Conservation (phyloP, 345 rosid genomes). For the Combretum micranthum region DNA sequence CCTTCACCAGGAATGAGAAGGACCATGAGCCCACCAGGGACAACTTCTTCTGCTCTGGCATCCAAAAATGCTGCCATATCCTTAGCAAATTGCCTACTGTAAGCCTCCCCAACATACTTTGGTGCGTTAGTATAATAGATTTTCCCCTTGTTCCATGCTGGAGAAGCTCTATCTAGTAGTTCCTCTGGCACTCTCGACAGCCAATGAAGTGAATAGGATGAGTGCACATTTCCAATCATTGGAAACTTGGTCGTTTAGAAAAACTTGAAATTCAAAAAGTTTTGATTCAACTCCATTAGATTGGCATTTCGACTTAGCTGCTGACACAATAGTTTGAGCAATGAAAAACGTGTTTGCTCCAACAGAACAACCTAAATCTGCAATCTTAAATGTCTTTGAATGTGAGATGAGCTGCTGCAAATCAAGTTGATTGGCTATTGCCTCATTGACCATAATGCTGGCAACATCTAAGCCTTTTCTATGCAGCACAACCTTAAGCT, state of each 20-base stretch:
- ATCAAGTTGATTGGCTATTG: conserved; percentile 32
- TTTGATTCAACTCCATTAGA: not conserved
- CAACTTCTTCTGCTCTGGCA: conserved; percentile 34
- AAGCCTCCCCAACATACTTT: conserved; percentile 24
- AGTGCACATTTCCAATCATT: conserved; percentile 55
- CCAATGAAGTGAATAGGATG: no score
- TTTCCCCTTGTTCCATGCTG: conserved; percentile 34
- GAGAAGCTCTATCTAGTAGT: conserved; percentile 15
- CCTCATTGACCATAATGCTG: conserved; percentile 24
- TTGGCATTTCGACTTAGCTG: conserved; percentile 21
- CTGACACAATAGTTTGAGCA: conserved; percentile 37
- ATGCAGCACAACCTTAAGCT: conserved; percentile 14
- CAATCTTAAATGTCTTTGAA: conserved; percentile 20
- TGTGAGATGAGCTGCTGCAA: conserved; percentile 4
- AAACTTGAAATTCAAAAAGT: conserved; percentile 15
- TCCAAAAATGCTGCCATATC: conserved; percentile 27
- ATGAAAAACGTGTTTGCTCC: no score
- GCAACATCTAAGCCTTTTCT: no score
- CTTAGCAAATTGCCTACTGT: conserved; percentile 20
- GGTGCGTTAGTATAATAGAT: conserved; percentile 26
- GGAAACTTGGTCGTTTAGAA: conserved; percentile 23
- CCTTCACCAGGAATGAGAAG: conserved; percentile 25
- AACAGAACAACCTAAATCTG: no score
- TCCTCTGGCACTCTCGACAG: conserved; percentile 29
- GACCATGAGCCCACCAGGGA: conserved; percentile 22